Evolutionary conservation across 345 rosid species (phyloP).

Genomic region (Physaria fendleri): DNA sequence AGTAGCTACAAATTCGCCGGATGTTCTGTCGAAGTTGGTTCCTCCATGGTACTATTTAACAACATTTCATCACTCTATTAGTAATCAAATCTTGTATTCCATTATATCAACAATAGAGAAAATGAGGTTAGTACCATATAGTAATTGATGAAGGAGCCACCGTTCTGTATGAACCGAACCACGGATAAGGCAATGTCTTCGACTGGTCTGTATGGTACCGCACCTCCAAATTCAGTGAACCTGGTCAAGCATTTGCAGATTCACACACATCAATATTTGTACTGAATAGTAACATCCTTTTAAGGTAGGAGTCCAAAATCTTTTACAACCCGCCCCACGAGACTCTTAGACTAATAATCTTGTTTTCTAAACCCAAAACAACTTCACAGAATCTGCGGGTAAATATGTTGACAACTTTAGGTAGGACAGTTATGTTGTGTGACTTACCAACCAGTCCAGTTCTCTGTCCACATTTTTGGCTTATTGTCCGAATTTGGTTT

Average conservation of each 20-base stretch:
- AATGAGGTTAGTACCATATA: slow-evolving; percentile 62
- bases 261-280: not conserved
- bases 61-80: not conserved
- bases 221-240: slow-evolving; percentile 68
- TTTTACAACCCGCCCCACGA: too few species aligned
- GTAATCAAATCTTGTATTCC: not conserved
- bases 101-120: not conserved
- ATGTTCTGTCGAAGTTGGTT: slow-evolving; percentile 88
- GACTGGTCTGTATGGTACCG: slow-evolving; percentile 67
- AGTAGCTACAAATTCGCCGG: slow-evolving; percentile 80
- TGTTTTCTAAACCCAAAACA: too few species aligned
- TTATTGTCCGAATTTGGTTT: slow-evolving; percentile 54
- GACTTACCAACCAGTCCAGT: slow-evolving; percentile 91
- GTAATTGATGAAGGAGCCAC: slow-evolving; percentile 74
- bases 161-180: slow-evolving; percentile 72
- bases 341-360: too few species aligned
- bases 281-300: not conserved
- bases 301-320: too few species aligned
- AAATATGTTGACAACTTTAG: too few species aligned
- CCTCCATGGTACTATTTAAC: slow-evolving; percentile 84
- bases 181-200: slow-evolving; percentile 86
- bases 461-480: slow-evolving; percentile 95
- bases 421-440: not conserved
- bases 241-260: slow-evolving; percentile 25
- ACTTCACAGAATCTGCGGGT: too few species aligned